Conservation (phyloP, 371 early-diverging fungal genomes). For the Chytridium lagenaria region DNA sequence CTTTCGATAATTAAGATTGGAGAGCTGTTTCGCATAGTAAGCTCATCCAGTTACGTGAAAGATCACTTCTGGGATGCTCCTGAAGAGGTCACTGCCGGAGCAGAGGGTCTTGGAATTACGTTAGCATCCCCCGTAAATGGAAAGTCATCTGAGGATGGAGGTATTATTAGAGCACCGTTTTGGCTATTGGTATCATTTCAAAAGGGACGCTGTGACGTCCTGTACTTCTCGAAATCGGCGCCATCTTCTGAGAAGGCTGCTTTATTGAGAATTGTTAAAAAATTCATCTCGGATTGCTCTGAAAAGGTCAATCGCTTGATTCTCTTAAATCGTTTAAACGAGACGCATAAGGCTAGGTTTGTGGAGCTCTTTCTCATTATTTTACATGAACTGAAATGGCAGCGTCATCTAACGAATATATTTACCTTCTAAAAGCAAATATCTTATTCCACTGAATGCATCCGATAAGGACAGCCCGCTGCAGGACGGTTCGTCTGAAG, state of each 20-base stretch:
- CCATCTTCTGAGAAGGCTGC: constrained; percentile 61
- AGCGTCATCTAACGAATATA: too few species aligned
- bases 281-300: constrained; percentile 65
- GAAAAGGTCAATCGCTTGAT: constrained; percentile 73
- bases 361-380: too few species aligned
- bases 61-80: background rate
- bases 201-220: constrained; percentile 63
- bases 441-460: constrained; percentile 63
- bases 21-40: background rate
- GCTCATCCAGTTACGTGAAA: background rate
- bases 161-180: background rate
- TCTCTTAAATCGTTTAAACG: constrained; percentile 68
- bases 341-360: constrained; percentile 72
- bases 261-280: constrained; percentile 64
- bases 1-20: background rate
- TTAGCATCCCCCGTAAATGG: background rate
- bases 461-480: constrained; percentile 60
- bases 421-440: constrained; percentile 60
- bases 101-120: constrained; percentile 6
- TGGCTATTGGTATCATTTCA: constrained; percentile 74
- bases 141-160: background rate
- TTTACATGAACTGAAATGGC: background rate
- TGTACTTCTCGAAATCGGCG: constrained; percentile 73
- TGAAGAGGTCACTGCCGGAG: background rate
- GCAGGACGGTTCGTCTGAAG: constrained; percentile 46